These are phyloP conservation scores for Curvularia hawaiiensis DNA, from an alignment of 2,329 filamentous ascomycete species.

Conservation along the genomic window DNA sequence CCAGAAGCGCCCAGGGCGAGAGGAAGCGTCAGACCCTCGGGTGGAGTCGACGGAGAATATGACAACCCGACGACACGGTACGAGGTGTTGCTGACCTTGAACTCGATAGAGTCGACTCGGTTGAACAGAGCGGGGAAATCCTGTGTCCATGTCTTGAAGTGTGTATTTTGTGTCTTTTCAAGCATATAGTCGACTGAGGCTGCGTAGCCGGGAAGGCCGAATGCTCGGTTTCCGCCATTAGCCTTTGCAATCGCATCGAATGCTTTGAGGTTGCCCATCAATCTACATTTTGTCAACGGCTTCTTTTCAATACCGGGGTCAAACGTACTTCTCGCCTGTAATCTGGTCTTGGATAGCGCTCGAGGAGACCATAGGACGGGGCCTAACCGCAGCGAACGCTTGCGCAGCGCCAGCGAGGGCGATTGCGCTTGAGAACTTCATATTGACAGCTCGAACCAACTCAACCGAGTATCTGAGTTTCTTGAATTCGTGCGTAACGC, in stretches of 20 bases:
- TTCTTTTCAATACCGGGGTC: not conserved
- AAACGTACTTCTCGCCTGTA: constrained; percentile 44
- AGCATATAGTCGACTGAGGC: constrained; percentile 64
- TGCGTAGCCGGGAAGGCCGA: constrained; percentile 63
- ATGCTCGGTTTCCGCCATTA: constrained; percentile 65
- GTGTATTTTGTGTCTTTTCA: constrained; percentile 52
- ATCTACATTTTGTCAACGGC: constrained; percentile 41
- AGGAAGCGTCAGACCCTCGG: constrained; percentile 51
- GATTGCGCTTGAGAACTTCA: constrained; percentile 36
- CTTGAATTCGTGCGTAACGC: not conserved
- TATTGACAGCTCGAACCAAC: constrained; percentile 17
- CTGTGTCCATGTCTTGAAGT: constrained; percentile 53
- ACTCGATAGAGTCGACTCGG: constrained; percentile 49
- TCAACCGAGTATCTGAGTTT: not conserved
- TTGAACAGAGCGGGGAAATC: constrained; percentile 56
- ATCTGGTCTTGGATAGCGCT: constrained; percentile 50
- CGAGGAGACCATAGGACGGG: constrained; percentile 41
- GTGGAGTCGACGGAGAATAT: constrained; percentile 55
- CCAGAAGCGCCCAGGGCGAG: constrained; percentile 51
- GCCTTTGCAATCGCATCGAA: constrained; percentile 60
- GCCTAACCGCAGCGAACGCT: constrained; percentile 27
- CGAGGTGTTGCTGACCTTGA: constrained; percentile 45
- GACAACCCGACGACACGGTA: constrained; percentile 52
- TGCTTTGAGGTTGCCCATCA: constrained; percentile 60
- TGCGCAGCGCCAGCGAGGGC: constrained; percentile 33